Evolutionary conservation across 2,329 filamentous ascomycete genomes (phyloP).

Genomic region (Xylaria sp.): DNA sequence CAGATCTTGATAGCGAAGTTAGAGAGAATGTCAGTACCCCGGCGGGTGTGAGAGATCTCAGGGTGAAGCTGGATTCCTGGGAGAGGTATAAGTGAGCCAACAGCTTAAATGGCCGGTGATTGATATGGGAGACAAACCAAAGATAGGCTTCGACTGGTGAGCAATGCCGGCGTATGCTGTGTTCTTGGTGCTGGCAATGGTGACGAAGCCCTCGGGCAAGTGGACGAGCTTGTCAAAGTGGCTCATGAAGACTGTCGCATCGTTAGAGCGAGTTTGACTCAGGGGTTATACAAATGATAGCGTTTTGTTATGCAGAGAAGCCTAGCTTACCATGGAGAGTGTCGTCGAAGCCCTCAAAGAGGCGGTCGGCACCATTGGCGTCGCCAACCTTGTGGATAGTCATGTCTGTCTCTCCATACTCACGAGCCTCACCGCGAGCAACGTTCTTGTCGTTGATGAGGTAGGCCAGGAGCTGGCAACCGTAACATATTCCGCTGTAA

Average conservation of each 20-base stretch:
- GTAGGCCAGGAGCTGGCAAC: constrained; percentile 62
- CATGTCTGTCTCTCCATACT: constrained; percentile 68
- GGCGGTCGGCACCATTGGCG: constrained; percentile 59
- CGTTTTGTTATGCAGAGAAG: neutral
- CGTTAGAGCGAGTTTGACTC: neutral
- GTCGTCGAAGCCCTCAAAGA: constrained; percentile 73
- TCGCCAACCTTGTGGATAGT: constrained; percentile 50
- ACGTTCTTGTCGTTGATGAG: constrained; percentile 61
- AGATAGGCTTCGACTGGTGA: constrained; percentile 64
- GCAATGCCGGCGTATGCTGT: constrained; percentile 76
- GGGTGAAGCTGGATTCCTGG: constrained; percentile 79
- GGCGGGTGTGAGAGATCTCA: constrained; percentile 51
- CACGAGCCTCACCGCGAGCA: constrained; percentile 32
- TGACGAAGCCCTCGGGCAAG: constrained; percentile 67
- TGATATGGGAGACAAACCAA: constrained; percentile 39
- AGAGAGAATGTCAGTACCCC: constrained; percentile 33
- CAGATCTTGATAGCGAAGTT: constrained; percentile 88
- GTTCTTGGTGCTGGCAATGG: constrained; percentile 70
- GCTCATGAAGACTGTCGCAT: constrained; percentile 64
- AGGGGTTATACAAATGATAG: neutral
- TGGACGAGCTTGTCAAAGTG: constrained; percentile 80
- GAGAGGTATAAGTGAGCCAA: constrained; percentile 13
- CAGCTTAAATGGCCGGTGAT: neutral
- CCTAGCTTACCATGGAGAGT: constrained; percentile 45
- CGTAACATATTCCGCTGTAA: constrained; percentile 53